These are phyloP conservation scores for Xylaria sp. DNA, from an alignment of 2,329 filamentous ascomycete genomes.

Conservation along the genomic window DNA sequence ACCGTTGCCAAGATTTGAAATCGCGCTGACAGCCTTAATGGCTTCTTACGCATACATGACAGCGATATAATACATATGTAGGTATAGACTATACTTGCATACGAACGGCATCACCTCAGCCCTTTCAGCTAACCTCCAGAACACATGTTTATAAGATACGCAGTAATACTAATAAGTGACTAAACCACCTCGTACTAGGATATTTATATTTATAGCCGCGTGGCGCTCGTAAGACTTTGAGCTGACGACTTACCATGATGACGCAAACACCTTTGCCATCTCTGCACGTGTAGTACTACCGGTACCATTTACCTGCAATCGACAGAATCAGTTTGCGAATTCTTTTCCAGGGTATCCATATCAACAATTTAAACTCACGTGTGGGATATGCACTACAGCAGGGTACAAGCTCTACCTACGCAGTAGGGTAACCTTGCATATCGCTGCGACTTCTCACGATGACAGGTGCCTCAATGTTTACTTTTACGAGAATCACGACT, in stretches of 20 bases:
- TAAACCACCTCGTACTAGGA: constrained; percentile 15
- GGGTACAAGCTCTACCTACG: neutral
- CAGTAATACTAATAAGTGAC: constrained; percentile 15
- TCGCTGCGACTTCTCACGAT: neutral
- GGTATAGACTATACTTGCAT: neutral
- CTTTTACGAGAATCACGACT: neutral
- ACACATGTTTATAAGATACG: constrained; percentile 5
- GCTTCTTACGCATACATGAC: neutral
- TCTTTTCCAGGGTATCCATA: neutral
- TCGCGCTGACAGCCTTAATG: neutral
- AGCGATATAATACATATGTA: neutral
- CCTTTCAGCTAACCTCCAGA: constrained; percentile 10
- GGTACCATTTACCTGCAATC: neutral
- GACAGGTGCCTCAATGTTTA: neutral
- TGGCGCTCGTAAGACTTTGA: constrained; percentile 11
- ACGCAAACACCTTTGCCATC: constrained; percentile 2
- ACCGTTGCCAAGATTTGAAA: neutral
- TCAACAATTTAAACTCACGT: neutral
- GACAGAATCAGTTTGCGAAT: neutral
- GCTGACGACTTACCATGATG: neutral
- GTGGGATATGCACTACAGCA: neutral
- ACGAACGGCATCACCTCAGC: neutral
- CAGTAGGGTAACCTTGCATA: neutral
- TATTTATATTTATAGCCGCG: constrained; percentile 27
- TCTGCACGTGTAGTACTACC: neutral